Evolutionary conservation across 2,329 filamentous ascomycete species (phyloP).

Genomic region (Xylaria sp.): DNA sequence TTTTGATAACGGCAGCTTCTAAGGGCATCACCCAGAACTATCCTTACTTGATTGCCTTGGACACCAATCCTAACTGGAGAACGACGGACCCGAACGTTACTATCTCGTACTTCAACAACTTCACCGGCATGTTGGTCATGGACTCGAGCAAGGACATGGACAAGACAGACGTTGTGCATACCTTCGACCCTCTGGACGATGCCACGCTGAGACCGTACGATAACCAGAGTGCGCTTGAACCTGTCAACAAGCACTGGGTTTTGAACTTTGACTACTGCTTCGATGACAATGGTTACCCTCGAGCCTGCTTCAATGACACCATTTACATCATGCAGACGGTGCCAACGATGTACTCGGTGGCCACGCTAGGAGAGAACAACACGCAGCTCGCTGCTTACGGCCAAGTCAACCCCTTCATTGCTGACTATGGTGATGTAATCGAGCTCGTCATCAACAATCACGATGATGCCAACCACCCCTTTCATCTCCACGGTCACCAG

Average conservation of each 20-base stretch:
- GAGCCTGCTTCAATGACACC: constrained; percentile 65
- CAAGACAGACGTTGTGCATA: constrained; percentile 36
- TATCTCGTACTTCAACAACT: constrained; percentile 39
- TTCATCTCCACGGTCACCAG: constrained; percentile 59
- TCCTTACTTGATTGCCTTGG: constrained; percentile 47
- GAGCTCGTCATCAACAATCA: constrained; percentile 56
- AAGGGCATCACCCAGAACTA: constrained; percentile 44
- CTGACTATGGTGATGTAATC: constrained; percentile 43
- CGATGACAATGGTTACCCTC: constrained; percentile 63
- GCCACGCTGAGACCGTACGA: constrained; percentile 60
- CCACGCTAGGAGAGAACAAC: constrained; percentile 55
- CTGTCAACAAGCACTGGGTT: constrained; percentile 58
- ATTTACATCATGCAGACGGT: constrained; percentile 71
- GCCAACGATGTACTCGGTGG: constrained; percentile 71
- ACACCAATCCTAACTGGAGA: constrained; percentile 48
- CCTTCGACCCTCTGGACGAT: constrained; percentile 63
- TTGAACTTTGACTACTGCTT: constrained; percentile 62
- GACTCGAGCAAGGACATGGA: constrained; percentile 35
- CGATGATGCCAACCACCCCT: constrained; percentile 51
- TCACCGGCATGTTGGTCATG: constrained; percentile 49
- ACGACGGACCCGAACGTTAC: constrained; percentile 25
- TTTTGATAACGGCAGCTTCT: constrained; percentile 47
- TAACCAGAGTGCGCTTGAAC: constrained; percentile 49
- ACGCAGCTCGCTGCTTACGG: constrained; percentile 47
- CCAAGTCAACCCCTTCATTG: constrained; percentile 45